Base-by-base conservation (phyloP, 345 rosid genomes). In the Iberis pinnata region DNA sequence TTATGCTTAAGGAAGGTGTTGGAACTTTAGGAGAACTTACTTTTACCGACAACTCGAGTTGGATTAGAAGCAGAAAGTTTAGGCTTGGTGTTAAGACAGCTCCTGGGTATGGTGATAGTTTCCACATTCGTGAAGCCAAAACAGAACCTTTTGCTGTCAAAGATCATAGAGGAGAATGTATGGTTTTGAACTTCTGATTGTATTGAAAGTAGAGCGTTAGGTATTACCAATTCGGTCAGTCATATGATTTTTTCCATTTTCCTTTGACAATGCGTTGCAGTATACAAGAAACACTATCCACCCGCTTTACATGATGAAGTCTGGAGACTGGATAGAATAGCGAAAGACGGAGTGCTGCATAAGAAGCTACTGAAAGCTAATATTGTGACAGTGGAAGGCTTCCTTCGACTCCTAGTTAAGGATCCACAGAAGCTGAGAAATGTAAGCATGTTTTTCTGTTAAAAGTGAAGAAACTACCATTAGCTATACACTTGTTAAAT, bases 31-130 rank as follows among this genome's bases (percentile, higher is more conserved):
- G 96, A 25, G 89, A 87, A 37, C 85, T 90, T 61, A 76, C 75
- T 52, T 90, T 90, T 56, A 87, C 89, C 0, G 98, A 90, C 49
- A 90, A 90, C 72, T 90, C 98, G 16, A 90, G 96, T 67, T 90
- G 98, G 98, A 90, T 87, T 41, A 75, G 96, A 64, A 84, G 98
- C 80, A 70, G 96, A 67, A 90, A 90, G 77, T 90, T 90, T 74
- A 75, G 96, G 70, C 94, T 90, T 32, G 98, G 98, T 53, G 70
- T 79, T 60, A 84, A 84, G 71, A 53, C 73, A 17, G 67, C 79
- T 44, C 48, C 81, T 1, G 81, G 86, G 42, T 70, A 63, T 50
- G 64, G 74, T 68, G 86, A 79, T 46, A 78, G 78, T 20, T 63
- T 68, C 49, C 74, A 73, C 37, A 68, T 90, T 37, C 86, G 81